phyloP scores from a whole-genome alignment of 2,329 filamentous ascomycete species.

The Epichloe glyceriae region DNA sequence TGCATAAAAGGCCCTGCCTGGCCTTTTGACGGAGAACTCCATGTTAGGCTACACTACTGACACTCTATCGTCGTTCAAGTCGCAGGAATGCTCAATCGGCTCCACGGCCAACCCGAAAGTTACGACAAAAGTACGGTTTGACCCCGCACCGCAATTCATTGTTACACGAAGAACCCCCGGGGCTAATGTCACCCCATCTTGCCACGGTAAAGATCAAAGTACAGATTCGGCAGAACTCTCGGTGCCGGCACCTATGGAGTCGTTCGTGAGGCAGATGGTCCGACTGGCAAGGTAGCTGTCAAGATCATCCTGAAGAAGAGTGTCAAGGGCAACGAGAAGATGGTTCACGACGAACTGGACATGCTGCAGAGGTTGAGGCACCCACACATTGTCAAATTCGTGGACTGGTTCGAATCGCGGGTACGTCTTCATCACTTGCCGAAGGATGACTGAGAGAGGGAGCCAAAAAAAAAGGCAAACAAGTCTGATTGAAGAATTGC shows the following conservation, averaged over 20 bases:
- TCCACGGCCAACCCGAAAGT: conserved; percentile 91
- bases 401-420: conserved; percentile 98
- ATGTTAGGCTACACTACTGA: neutral
- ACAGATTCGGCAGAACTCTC: conserved; percentile 83
- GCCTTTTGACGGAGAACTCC: neutral
- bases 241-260: conserved; percentile 98
- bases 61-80: conserved; percentile 35
- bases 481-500: neutral
- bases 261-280: conserved; percentile 83
- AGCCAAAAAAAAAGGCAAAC: neutral
- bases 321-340: conserved; percentile 93
- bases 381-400: conserved; percentile 91
- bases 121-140: conserved; percentile 82
- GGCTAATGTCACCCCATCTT: neutral
- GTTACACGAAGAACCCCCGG: neutral
- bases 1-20: neutral
- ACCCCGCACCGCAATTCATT: conserved; percentile 12
- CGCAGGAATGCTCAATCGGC: conserved; percentile 83
- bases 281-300: conserved; percentile 75
- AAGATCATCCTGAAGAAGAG: conserved; percentile 99
- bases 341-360: conserved; percentile 95
- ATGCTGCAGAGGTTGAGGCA: conserved; percentile 88
- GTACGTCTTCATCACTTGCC: conserved; percentile 34
- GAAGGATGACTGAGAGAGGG: no score
- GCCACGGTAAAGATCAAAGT: conserved; percentile 51